Conservation (phyloP, 257 asterid species). For the Galeopsis tetrahit region DNA sequence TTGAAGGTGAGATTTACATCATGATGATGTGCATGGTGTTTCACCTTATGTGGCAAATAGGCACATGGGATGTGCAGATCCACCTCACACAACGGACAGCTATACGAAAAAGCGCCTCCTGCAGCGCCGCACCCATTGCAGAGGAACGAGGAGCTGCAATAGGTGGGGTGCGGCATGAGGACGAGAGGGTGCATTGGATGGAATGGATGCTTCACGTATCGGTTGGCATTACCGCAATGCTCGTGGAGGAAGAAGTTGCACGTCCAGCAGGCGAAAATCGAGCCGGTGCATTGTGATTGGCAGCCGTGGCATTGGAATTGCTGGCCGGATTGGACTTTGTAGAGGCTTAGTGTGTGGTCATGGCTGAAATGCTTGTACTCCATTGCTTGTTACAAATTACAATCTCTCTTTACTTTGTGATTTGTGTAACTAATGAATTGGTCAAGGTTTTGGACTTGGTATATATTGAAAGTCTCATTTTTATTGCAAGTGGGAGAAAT, state of each 20-base stretch:
- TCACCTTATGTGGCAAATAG: constrained; percentile 46
- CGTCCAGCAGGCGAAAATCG: constrained; percentile 59
- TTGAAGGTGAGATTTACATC: constrained; percentile 38
- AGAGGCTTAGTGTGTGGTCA: constrained; percentile 52
- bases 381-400: constrained; percentile 27
- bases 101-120: constrained; percentile 57
- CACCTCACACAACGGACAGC: constrained; percentile 63
- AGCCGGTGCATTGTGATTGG: constrained; percentile 46
- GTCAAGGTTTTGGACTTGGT: constrained; percentile 29
- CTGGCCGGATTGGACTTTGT: constrained; percentile 51
- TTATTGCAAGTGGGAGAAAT: constrained; percentile 13
- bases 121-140: constrained; percentile 65
- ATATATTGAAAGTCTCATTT: background rate
- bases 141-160: constrained; percentile 62
- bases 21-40: constrained; percentile 51
- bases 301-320: constrained; percentile 63
- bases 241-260: constrained; percentile 77
- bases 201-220: constrained; percentile 65
- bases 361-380: constrained; percentile 75
- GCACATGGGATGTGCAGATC: constrained; percentile 73
- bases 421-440: constrained; percentile 17
- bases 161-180: constrained; percentile 59
- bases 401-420: background rate
- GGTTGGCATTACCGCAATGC: constrained; percentile 70
- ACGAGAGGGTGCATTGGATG: constrained; percentile 60